Evolutionary conservation across 257 asterid genomes (phyloP).

Genomic region (Paraleonurus japonicus): DNA sequence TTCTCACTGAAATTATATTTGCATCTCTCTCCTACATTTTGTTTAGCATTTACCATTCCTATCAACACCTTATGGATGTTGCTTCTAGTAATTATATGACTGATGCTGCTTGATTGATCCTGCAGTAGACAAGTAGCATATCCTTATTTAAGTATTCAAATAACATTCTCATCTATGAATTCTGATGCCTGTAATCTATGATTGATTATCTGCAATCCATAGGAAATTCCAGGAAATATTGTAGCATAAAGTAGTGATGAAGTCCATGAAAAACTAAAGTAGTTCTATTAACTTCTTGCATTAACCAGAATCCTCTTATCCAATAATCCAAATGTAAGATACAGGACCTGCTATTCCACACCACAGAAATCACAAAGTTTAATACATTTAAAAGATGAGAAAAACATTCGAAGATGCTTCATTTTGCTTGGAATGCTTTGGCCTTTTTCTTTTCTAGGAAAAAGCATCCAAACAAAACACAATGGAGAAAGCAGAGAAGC

Average conservation of each 20-base stretch:
- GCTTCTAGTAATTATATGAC: too few species aligned
- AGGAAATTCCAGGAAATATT: not conserved
- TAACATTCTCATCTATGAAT: too few species aligned
- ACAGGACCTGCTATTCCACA: not conserved
- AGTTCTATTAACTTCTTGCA: not conserved
- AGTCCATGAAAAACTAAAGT: not conserved
- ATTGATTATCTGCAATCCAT: too few species aligned
- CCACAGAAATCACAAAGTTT: not conserved
- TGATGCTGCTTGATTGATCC: too few species aligned
- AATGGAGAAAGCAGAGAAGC: slow-evolving; percentile 70
- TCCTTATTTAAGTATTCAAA: too few species aligned
- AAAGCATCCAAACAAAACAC: slow-evolving; percentile 61
- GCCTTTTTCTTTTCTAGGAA: slow-evolving; percentile 55
- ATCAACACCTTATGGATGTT: too few species aligned
- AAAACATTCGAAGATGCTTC: not conserved
- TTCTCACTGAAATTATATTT: not conserved
- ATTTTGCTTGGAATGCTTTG: slow-evolving; percentile 20
- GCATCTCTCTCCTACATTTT: too few species aligned
- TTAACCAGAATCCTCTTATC: not conserved
- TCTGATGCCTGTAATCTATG: too few species aligned
- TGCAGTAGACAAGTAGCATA: too few species aligned
- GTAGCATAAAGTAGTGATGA: not conserved
- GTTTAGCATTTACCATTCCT: too few species aligned
- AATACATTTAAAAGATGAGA: not conserved
- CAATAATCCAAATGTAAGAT: slow-evolving; percentile 8